phyloP scores from a whole-genome alignment of 2,329 filamentous ascomycete species.

The Polytolypa hystricis region DNA sequence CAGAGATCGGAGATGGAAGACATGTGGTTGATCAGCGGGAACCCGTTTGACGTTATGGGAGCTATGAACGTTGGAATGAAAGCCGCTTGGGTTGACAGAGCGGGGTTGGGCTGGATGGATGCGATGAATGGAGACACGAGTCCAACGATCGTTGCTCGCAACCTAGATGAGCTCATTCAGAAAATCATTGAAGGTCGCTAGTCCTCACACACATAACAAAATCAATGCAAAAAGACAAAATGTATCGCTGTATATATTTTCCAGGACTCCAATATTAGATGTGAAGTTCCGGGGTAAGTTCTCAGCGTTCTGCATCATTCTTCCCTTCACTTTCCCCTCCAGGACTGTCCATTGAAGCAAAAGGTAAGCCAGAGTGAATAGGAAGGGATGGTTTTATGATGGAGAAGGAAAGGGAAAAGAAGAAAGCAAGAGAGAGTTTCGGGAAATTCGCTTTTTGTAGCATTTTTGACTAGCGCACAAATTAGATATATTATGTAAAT shows the following conservation, averaged over 20 bases:
- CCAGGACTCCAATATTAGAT: constrained; percentile 32
- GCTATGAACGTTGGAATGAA: constrained; percentile 51
- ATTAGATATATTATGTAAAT: no score
- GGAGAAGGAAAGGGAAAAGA: constrained; percentile 24
- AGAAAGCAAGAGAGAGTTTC: constrained; percentile 9
- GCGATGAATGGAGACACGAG: constrained; percentile 38
- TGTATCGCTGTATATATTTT: constrained; percentile 38
- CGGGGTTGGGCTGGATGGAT: constrained; percentile 55
- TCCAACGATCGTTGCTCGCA: constrained; percentile 45
- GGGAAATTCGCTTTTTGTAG: constrained; percentile 19
- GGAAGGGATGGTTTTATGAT: constrained; percentile 34
- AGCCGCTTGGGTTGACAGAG: constrained; percentile 57
- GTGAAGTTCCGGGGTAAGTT: constrained; percentile 37
- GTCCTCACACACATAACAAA: background rate
- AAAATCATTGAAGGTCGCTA: constrained; percentile 16
- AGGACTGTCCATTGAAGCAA: constrained; percentile 26
- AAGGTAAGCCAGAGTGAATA: constrained; percentile 37
- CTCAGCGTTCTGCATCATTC: constrained; percentile 26
- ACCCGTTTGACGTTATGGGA: constrained; percentile 63
- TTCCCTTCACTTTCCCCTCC: constrained; percentile 40
- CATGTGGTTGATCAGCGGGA: constrained; percentile 60
- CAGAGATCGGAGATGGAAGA: constrained; percentile 31
- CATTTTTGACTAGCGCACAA: constrained; percentile 5
- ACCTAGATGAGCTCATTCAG: constrained; percentile 47
- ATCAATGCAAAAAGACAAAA: constrained; percentile 4